A percentile compares a stretch with the other conserved stretches of the same genome.
Conservation (phyloP, 768 basidiomycete species). For the Tulasnella sp. region DNA sequence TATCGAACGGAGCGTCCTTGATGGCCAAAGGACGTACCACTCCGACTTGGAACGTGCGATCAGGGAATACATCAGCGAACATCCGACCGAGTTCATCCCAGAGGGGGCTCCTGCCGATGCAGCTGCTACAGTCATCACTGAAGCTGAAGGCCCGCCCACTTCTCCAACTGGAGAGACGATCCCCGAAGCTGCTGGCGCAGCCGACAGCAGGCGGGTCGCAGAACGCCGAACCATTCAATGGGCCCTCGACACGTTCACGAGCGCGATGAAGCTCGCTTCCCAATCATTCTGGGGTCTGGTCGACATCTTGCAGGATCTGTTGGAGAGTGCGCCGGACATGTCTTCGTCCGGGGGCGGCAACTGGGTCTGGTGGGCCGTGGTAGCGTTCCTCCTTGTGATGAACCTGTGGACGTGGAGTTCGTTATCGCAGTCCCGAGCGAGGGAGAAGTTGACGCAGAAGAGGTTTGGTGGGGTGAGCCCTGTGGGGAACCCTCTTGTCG, state of each 20-base stretch:
- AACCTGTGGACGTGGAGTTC: conserved; percentile 62
- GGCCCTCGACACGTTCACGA: conserved; percentile 82
- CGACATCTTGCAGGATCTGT: conserved; percentile 59
- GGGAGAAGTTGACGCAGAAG: conserved; percentile 20
- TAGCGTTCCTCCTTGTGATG: conserved; percentile 66
- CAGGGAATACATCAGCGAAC: conserved; percentile 80
- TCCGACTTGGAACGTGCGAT: conserved; percentile 74
- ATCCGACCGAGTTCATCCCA: conserved; percentile 82
- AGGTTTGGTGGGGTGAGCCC: neutral
- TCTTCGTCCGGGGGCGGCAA: conserved; percentile 20
- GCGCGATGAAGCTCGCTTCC: conserved; percentile 60
- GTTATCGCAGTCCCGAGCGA: conserved; percentile 15
- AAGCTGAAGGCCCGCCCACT: conserved; percentile 14
- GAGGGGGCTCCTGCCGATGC: conserved; percentile 55
- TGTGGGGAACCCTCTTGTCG: neutral
- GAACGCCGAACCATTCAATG: conserved; percentile 71
- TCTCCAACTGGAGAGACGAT: conserved; percentile 20
- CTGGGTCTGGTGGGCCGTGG: conserved; percentile 57
- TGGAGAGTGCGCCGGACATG: conserved; percentile 20
- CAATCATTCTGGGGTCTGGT: conserved; percentile 63
- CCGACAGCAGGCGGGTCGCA: conserved; percentile 55
- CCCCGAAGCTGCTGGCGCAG: neutral
- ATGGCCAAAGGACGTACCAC: conserved; percentile 87
- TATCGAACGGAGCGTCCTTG: conserved; percentile 84
- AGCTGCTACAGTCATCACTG: conserved; percentile 36